Base-by-base conservation (phyloP, 805 yeast species). In the Diddensiella santjacobensis region DNA sequence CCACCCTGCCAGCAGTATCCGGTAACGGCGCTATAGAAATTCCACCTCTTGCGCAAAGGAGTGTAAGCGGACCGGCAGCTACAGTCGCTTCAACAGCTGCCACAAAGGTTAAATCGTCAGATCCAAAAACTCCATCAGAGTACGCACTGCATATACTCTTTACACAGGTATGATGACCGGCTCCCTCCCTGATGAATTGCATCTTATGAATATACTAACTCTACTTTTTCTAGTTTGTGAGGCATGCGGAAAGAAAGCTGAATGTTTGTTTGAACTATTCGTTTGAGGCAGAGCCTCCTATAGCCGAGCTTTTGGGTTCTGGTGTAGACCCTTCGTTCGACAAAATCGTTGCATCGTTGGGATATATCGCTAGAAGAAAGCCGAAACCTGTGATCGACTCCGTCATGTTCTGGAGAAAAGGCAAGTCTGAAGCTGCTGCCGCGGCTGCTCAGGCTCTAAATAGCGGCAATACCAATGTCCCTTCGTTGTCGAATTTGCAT, bases 361-460 rank as follows among this genome's bases (percentile, higher is more conserved):
- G 99, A 5, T 87, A 87, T 63, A 87, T 93, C 33, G 95, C 99
- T 1, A 76, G 88, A 48, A 75, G 83, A 22, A 87, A 88, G 56
- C 97, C 98, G 0, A 90, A 88, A 61, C 96, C 96, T 0, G 96
- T 93, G 1, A 89, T 95, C 29, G 99, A 93, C 65, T 88, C 96
- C 4, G 96, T 93, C 51, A 90, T 93, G 98, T 90, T 87, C 63
- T 93, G 99, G 99, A 77, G 98, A 51, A 87, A 91, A 63, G 80
- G 91, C 1, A 93, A 93, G 65, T 82, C 95, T 11, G 98, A 91
- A 58, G 83, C 85, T 2, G 87, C 95, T 1, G 78, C 79, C 23
- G 80, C 84, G 1, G 72, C 79, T 17, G 72, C 75, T 13, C 81
- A 78, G 44, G 71, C 64, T 47, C 70, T 71, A 4, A 62, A 36